Conservation (phyloP, 805 yeast species). For the Barnettozyma sp. region DNA sequence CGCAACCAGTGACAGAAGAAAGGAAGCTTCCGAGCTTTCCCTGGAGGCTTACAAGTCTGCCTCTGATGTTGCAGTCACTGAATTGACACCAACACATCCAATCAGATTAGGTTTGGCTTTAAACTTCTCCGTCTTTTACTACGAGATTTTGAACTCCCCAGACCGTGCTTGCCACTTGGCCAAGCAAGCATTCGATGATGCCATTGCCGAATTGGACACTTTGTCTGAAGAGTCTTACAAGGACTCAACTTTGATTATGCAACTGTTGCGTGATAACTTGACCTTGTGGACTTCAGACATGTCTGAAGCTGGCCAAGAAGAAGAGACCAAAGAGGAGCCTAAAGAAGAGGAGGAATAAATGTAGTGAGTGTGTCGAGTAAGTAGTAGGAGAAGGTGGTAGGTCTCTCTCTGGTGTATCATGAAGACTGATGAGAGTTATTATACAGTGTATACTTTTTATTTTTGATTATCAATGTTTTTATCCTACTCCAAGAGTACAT, state of each 20-base stretch:
- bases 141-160: slow-evolving; percentile 96
- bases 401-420: too few relatives aligned
- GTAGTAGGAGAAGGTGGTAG: not conserved
- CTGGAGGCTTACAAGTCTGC: slow-evolving; percentile 94
- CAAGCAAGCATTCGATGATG: slow-evolving; percentile 98
- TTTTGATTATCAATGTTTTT: slow-evolving; percentile 6
- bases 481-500: too few relatives aligned
- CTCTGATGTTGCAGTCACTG: slow-evolving; percentile 93
- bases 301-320: slow-evolving; percentile 72
- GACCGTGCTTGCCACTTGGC: slow-evolving; percentile 99
- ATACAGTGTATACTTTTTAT: slow-evolving; percentile 6
- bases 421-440: slow-evolving; percentile 1
- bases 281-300: slow-evolving; percentile 96
- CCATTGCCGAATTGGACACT: slow-evolving; percentile 97
- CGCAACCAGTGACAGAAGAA: slow-evolving; percentile 84
- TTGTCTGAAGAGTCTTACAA: slow-evolving; percentile 97
- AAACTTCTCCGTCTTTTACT: slow-evolving; percentile 96
- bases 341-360: slow-evolving; percentile 31
- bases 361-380: too few relatives aligned
- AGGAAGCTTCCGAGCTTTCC: slow-evolving; percentile 86
- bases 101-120: slow-evolving; percentile 96
- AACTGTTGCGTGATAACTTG: slow-evolving; percentile 95
- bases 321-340: slow-evolving; percentile 34
- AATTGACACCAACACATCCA: slow-evolving; percentile 97
- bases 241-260: slow-evolving; percentile 98